Conservation (phyloP, 805 yeast species). For the Yarrowia sp. region DNA sequence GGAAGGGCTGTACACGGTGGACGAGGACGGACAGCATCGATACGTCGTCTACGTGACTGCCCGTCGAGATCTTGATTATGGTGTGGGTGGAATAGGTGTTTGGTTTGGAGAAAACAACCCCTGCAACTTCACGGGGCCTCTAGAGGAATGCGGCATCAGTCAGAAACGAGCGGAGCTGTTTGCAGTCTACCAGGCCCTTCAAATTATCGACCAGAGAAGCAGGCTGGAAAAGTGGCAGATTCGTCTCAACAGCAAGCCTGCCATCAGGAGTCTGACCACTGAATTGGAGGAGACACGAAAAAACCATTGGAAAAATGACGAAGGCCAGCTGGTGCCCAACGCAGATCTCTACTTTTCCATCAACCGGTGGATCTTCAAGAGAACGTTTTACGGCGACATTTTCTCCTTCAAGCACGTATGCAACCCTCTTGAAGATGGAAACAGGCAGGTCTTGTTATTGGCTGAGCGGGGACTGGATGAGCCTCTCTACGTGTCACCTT, state of each 20-base stretch:
- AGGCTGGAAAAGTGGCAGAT: not conserved
- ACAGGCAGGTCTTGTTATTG: not conserved
- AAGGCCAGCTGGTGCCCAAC: not conserved
- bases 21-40: not conserved
- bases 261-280: not conserved
- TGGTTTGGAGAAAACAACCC: slow-evolving; percentile 14
- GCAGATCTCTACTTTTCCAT: not conserved
- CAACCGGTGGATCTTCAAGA: slow-evolving; percentile 7
- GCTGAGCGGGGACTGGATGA: not conserved
- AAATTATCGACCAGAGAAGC: not conserved
- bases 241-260: not conserved
- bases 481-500: not conserved
- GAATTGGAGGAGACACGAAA: not conserved
- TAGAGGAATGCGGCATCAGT: not conserved
- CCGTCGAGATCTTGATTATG: not conserved
- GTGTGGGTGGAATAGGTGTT: not conserved
- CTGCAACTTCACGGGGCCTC: not conserved
- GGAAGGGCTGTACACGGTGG: not conserved
- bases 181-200: not conserved
- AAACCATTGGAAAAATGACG: not conserved
- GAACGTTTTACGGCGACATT: not conserved
- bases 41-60: not conserved
- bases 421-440: not conserved
- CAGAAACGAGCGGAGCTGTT: not conserved
- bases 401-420: not conserved